Evolutionary conservation across 139 green algal species (phyloP).

Genomic region (Chlamydomonas sp.): DNA sequence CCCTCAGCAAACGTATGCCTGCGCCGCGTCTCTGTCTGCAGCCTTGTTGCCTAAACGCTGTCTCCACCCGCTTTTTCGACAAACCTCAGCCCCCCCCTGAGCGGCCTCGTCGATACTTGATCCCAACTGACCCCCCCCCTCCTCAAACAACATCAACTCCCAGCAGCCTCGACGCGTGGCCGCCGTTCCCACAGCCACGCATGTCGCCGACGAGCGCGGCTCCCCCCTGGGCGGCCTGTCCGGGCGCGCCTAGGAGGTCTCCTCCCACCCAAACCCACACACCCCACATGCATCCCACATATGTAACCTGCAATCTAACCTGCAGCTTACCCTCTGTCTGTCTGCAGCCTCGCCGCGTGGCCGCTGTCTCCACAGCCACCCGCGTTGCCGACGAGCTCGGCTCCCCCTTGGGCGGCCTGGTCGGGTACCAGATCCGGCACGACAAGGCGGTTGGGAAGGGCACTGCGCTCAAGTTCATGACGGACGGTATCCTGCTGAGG

Average conservation of each 20-base stretch:
- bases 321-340: no score
- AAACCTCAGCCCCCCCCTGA: no score
- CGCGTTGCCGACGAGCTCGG: slow-evolving; percentile 79
- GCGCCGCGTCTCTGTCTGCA: no score
- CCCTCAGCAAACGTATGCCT: no score
- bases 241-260: slow-evolving; percentile 25
- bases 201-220: slow-evolving; percentile 78
- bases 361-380: slow-evolving; percentile 69
- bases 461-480: slow-evolving; percentile 89
- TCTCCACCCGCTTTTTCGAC: no score
- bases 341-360: slow-evolving; percentile 89
- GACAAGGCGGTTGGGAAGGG: slow-evolving; percentile 51
- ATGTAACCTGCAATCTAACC: neutral
- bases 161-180: slow-evolving; percentile 90
- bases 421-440: slow-evolving; percentile 92
- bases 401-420: slow-evolving; percentile 51
- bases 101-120: no score
- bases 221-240: slow-evolving; percentile 61
- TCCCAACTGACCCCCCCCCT: no score
- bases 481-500: slow-evolving; percentile 87
- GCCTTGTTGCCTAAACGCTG: no score
- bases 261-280: neutral
- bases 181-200: slow-evolving; percentile 65
- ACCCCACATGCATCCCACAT: neutral
- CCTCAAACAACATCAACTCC: no score